Evolutionary conservation across 2,329 filamentous ascomycete species (phyloP).

Genomic region (Ceratocystis alfenasii): DNA sequence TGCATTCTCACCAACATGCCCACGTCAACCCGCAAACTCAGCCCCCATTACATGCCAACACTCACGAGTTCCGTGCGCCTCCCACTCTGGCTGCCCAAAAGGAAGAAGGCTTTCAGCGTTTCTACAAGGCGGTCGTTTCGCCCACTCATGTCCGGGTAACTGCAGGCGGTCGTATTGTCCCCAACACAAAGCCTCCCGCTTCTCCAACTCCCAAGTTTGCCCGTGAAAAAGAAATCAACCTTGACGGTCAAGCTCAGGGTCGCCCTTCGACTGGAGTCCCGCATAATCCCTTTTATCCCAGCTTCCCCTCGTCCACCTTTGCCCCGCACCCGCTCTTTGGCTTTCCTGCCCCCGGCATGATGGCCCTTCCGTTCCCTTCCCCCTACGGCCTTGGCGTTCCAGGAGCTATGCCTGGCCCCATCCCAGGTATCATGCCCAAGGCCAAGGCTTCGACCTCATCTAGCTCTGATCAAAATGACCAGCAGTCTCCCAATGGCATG

Average conservation of each 20-base stretch:
- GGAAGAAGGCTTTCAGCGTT: constrained; percentile 53
- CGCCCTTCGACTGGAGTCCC: constrained; percentile 27
- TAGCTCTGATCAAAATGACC: background rate
- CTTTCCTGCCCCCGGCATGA: constrained; percentile 26
- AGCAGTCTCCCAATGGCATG: background rate
- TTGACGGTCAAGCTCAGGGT: constrained; percentile 12
- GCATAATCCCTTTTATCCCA: constrained; percentile 25
- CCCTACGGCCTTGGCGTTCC: constrained; percentile 15
- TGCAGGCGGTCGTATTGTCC: constrained; percentile 54
- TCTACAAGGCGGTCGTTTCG: constrained; percentile 56
- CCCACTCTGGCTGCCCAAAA: constrained; percentile 42
- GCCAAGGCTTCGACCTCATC: constrained; percentile 2
- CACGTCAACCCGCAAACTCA: constrained; percentile 22
- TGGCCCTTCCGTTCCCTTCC: constrained; percentile 24
- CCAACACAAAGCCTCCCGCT: constrained; percentile 44
- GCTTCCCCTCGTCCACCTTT: constrained; percentile 26
- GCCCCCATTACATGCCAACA: constrained; percentile 17
- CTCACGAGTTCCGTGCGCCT: constrained; percentile 43
- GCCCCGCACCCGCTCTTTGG: constrained; percentile 29
- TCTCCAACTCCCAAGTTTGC: constrained; percentile 40
- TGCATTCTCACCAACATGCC: constrained; percentile 1
- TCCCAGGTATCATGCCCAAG: constrained; percentile 13
- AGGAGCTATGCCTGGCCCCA: constrained; percentile 6
- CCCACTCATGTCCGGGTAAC: constrained; percentile 56
- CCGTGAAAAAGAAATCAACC: constrained; percentile 16